These are phyloP conservation scores for Sideroxylon spinosum DNA, from an alignment of 179 eudicot species.

Conservation along the genomic window DNA sequence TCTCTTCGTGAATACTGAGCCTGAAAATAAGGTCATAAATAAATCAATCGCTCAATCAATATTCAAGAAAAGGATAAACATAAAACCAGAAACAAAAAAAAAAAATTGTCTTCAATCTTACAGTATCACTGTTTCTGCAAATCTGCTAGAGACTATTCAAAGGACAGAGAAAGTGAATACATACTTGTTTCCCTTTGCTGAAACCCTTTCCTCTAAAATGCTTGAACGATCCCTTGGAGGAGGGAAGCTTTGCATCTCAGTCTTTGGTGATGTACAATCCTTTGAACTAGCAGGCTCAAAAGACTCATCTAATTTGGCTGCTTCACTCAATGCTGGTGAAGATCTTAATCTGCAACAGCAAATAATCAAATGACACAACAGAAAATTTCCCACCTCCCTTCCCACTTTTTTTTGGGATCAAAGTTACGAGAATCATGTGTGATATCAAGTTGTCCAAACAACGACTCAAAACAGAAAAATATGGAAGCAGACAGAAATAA, in stretches of 20 bases:
- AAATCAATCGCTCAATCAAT: not conserved
- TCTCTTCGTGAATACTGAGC: constrained; percentile 40
- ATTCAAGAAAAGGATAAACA: not conserved
- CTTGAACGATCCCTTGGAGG: constrained; percentile 26
- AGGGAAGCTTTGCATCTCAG: constrained; percentile 37
- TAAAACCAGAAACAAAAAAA: not conserved
- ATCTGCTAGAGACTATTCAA: not conserved
- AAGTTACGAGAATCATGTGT: not conserved
- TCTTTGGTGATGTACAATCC: constrained; percentile 32
- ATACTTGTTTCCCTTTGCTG: constrained; percentile 45
- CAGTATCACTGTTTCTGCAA: not conserved
- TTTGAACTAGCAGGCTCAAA: constrained; percentile 33
- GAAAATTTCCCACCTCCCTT: not conserved
- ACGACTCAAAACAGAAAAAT: not conserved
- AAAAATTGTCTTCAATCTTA: not conserved
- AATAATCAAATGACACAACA: not conserved
- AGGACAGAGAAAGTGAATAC: constrained; percentile 11
- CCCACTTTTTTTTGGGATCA: not conserved
- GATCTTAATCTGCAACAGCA: constrained; percentile 37
- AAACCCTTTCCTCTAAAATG: constrained; percentile 40
- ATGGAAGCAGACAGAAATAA: not conserved
- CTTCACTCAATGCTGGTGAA: constrained; percentile 32
- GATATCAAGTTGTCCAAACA: not conserved
- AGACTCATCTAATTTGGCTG: constrained; percentile 32
- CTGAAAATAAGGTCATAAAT: constrained; percentile 17